A percentile compares a stretch with the other conserved stretches of the same genome.
phyloP scores from a whole-genome alignment of 495 filamentous ascomycete genomes.

The Neurospora discreta region DNA sequence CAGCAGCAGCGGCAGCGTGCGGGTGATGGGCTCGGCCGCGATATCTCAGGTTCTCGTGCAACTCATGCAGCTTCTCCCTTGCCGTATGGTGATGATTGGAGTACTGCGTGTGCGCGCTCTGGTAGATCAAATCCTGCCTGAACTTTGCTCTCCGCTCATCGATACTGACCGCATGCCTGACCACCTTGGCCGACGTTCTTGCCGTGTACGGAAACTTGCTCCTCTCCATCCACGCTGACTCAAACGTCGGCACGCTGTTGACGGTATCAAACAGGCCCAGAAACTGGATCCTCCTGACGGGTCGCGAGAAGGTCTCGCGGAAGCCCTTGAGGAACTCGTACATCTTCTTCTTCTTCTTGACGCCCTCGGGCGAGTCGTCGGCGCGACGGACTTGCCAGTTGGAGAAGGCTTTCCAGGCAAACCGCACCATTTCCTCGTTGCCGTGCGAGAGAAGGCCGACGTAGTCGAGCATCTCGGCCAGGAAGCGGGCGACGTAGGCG shows the following conservation, averaged over 20 bases:
- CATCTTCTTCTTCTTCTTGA: constrained; percentile 47
- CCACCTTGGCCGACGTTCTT: constrained; percentile 56
- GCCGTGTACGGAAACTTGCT: constrained; percentile 77
- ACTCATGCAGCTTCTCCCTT: constrained; percentile 29
- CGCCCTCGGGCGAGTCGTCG: constrained; percentile 44
- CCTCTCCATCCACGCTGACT: constrained; percentile 76
- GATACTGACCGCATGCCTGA: constrained; percentile 66
- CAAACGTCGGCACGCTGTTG: constrained; percentile 73
- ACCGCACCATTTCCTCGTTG: constrained; percentile 79
- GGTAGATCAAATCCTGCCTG: constrained; percentile 61
- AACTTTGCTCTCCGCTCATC: constrained; percentile 67
- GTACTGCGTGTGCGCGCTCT: constrained; percentile 27
- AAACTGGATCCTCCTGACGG: constrained; percentile 60
- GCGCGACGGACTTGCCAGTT: constrained; percentile 67
- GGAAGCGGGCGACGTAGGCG: constrained; percentile 77
- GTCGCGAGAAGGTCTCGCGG: constrained; percentile 73
- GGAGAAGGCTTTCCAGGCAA: constrained; percentile 82
- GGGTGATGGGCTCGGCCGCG: constrained; percentile 7
- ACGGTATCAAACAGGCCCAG: constrained; percentile 66
- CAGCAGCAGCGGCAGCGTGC: neutral
- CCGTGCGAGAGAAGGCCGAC: constrained; percentile 68
- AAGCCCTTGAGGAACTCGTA: constrained; percentile 74
- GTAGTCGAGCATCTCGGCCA: constrained; percentile 80
- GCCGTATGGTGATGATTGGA: constrained; percentile 19
- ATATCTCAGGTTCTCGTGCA: constrained; percentile 25